Percentiles rank a stretch among this genome's conserved stretches.
phyloP scores from a whole-genome alignment of 805 yeast genomes.

The Komagataella ulmi region DNA sequence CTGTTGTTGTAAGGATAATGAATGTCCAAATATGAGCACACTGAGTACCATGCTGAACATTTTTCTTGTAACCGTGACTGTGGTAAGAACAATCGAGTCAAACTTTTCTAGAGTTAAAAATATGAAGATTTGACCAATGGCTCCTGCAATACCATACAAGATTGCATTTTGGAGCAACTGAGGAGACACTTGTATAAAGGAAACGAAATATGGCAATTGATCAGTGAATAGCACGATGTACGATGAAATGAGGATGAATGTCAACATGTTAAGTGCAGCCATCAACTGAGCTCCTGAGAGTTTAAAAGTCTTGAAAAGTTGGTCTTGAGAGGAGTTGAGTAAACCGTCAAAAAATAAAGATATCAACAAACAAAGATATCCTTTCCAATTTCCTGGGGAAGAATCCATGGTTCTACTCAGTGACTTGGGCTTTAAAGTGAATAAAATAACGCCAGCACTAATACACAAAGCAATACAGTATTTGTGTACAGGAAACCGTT shows the following conservation, averaged over 20 bases:
- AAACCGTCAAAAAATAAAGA: conserved; percentile 82
- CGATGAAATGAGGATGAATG: conserved; percentile 28
- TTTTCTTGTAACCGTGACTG: conserved; percentile 92
- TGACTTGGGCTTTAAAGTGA: conserved; percentile 35
- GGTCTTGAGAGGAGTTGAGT: conserved; percentile 89
- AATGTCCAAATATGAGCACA: conserved; percentile 79
- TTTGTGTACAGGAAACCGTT: conserved; percentile 62
- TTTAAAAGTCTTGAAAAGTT: conserved; percentile 37
- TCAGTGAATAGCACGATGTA: conserved; percentile 33
- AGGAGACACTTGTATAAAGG: conserved; percentile 33
- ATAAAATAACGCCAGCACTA: conserved; percentile 70
- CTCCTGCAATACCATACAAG: conserved; percentile 66
- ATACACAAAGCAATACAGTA: conserved; percentile 67
- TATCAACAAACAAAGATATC: conserved; percentile 40
- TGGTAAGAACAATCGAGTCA: conserved; percentile 75
- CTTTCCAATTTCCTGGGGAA: conserved; percentile 27
- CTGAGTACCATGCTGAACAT: conserved; percentile 91
- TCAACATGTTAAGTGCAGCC: conserved; percentile 46
- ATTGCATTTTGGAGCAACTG: conserved; percentile 44
- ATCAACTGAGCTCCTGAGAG: conserved; percentile 82
- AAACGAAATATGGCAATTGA: conserved; percentile 35
- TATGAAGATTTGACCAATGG: conserved; percentile 90
- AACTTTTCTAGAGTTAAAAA: conserved; percentile 73
- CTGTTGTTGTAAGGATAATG: conserved; percentile 55
- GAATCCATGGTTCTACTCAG: conserved; percentile 19